Percentiles rank a stretch among this genome's conserved stretches.
Conservation (phyloP, 345 rosid genomes). For the Crucihimalaya himalaica region DNA sequence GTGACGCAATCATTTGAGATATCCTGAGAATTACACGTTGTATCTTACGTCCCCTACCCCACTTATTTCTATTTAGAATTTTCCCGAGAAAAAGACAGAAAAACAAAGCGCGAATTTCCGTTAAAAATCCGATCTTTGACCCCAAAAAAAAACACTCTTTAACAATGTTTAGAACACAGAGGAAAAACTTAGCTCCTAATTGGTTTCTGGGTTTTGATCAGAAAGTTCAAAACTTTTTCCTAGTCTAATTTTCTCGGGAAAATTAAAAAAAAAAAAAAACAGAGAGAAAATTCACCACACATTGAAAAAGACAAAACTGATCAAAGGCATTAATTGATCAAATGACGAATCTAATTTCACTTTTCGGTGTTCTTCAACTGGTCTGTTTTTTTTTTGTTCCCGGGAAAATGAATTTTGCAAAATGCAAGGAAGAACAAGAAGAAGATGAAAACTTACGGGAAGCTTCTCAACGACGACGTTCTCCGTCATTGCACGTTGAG, state of each 20-base stretch:
- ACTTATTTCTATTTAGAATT: constrained; percentile 1
- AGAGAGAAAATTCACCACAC: background rate
- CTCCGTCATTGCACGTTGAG: constrained; percentile 64
- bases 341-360: background rate
- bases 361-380: background rate
- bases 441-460: constrained; percentile 41
- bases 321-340: constrained; percentile 9
- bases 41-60: constrained; percentile 18
- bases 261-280: constrained; percentile 37
- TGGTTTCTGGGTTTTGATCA: background rate
- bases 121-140: constrained; percentile 26
- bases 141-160: background rate
- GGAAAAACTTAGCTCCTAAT: background rate
- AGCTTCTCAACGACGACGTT: constrained; percentile 52
- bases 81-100: constrained; percentile 17
- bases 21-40: constrained; percentile 13
- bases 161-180: background rate
- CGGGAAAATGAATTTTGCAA: constrained; percentile 26
- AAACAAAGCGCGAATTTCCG: background rate
- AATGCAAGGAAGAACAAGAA: background rate
- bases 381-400: constrained; percentile 21
- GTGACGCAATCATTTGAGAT: constrained; percentile 21
- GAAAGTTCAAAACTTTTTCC: background rate
- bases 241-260: background rate
- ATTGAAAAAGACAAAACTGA: background rate